Evolutionary conservation across 164 flowering plant species (phyloP).

Genomic region (Sedum album): DNA sequence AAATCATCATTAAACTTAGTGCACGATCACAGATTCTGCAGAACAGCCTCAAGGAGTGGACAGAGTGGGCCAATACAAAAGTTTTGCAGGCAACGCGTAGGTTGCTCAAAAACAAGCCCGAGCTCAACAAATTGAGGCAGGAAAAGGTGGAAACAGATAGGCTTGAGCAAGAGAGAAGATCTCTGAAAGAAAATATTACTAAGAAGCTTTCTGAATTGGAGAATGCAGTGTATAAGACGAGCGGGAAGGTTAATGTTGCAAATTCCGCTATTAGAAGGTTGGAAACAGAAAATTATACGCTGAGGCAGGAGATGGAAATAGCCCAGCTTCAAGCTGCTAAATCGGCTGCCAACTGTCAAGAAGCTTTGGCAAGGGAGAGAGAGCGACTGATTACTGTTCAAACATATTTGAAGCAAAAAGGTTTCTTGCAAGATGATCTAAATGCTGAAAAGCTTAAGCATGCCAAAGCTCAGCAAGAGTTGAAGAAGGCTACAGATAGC

Average conservation of each 20-base stretch:
- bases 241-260: constrained; percentile 61
- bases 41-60: constrained; percentile 79
- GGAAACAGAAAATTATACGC: constrained; percentile 55
- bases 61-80: constrained; percentile 92
- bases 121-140: constrained; percentile 75
- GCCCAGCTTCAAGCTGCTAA: constrained; percentile 69
- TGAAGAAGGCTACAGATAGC: constrained; percentile 48
- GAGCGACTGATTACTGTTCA: constrained; percentile 50
- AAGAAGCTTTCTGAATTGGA: constrained; percentile 88
- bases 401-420: constrained; percentile 77
- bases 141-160: constrained; percentile 86
- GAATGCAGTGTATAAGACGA: constrained; percentile 56
- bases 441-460: constrained; percentile 43
- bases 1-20: constrained; percentile 49
- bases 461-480: constrained; percentile 40
- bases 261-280: constrained; percentile 48
- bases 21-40: constrained; percentile 56
- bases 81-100: constrained; percentile 92
- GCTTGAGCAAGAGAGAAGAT: constrained; percentile 63
- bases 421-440: constrained; percentile 66
- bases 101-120: constrained; percentile 74
- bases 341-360: constrained; percentile 70
- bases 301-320: constrained; percentile 73
- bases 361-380: constrained; percentile 70
- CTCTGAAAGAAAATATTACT: constrained; percentile 69